phyloP scores from a whole-genome alignment of 805 yeast genomes.

The Pichia exigua region DNA sequence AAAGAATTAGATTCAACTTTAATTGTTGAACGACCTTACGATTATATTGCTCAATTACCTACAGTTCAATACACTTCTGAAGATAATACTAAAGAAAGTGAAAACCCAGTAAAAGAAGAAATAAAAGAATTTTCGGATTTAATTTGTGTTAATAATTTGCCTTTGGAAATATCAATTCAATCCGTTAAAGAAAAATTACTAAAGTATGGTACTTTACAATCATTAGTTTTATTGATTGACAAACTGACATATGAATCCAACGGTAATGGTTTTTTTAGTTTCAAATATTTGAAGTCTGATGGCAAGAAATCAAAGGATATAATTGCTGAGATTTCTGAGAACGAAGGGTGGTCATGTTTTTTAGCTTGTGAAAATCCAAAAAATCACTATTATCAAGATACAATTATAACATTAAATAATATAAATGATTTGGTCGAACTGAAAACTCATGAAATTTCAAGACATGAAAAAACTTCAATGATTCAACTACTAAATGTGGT shows the following conservation, averaged over 20 bases:
- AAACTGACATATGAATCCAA: slow-evolving; percentile 41
- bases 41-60: slow-evolving; percentile 26
- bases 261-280: slow-evolving; percentile 55
- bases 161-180: slow-evolving; percentile 35
- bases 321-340: slow-evolving; percentile 27
- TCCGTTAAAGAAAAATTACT: slow-evolving; percentile 35
- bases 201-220: slow-evolving; percentile 33
- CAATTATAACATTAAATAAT: slow-evolving; percentile 15
- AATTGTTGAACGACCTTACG: slow-evolving; percentile 36
- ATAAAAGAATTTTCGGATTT: slow-evolving; percentile 23
- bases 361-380: slow-evolving; percentile 31
- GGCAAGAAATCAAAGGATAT: slow-evolving; percentile 18
- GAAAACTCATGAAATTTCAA: slow-evolving; percentile 11
- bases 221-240: slow-evolving; percentile 39
- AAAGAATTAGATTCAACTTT: slow-evolving; percentile 28
- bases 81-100: slow-evolving; percentile 27
- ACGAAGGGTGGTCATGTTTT: slow-evolving; percentile 29
- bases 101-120: slow-evolving; percentile 10
- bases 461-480: slow-evolving; percentile 34
- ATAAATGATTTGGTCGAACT: slow-evolving; percentile 13
- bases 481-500: slow-evolving; percentile 61
- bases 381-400: slow-evolving; percentile 17
- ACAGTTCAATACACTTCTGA: not conserved
- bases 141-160: slow-evolving; percentile 33
- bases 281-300: slow-evolving; percentile 12